Percentiles rank a stretch among this genome's conserved stretches.
Evolutionary conservation across 805 yeast genomes (phyloP).

Genomic region (Clavispora carvajalis): DNA sequence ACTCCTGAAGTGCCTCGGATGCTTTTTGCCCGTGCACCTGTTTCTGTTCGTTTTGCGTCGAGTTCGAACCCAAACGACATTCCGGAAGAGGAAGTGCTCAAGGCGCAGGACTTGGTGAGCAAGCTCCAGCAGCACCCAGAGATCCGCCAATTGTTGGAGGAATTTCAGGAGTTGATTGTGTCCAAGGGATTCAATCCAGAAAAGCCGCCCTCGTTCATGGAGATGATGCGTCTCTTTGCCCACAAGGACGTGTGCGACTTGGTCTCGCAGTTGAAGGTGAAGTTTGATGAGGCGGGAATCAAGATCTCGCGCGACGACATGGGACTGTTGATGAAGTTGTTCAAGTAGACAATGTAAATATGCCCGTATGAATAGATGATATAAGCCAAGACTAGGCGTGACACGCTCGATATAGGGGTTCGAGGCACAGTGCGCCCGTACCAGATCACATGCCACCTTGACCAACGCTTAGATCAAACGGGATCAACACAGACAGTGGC

Average conservation of each 20-base stretch:
- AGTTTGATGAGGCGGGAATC: conserved; percentile 29
- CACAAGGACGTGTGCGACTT: conserved; percentile 31
- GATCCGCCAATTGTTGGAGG: conserved; percentile 22
- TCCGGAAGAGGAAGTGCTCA: conserved; percentile 2
- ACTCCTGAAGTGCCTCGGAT: background rate
- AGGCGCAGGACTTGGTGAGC: conserved; percentile 15
- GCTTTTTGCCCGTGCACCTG: background rate
- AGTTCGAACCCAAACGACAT: background rate
- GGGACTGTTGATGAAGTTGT: conserved; percentile 23
- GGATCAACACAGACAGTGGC: too few relatives aligned
- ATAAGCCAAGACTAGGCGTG: too few relatives aligned
- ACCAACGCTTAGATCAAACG: too few relatives aligned
- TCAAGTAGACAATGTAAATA: conserved; percentile 6
- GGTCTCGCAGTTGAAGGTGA: conserved; percentile 23
- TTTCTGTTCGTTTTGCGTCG: background rate
- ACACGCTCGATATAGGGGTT: too few relatives aligned
- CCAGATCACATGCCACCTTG: too few relatives aligned
- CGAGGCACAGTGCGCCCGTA: too few relatives aligned
- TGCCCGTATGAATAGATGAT: conserved; percentile 5
- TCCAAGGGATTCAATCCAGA: conserved; percentile 29
- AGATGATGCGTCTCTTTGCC: conserved; percentile 32
- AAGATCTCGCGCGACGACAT: conserved; percentile 29
- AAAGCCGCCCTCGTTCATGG: conserved; percentile 30
- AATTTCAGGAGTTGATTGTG: conserved; percentile 27
- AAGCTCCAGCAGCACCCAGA: conserved; percentile 25